Evolutionary conservation across 192 early-diverging fungal genomes (phyloP), one percentile per base, ranked within the genome.

Genomic region (Backusella morwellensis): DNA sequence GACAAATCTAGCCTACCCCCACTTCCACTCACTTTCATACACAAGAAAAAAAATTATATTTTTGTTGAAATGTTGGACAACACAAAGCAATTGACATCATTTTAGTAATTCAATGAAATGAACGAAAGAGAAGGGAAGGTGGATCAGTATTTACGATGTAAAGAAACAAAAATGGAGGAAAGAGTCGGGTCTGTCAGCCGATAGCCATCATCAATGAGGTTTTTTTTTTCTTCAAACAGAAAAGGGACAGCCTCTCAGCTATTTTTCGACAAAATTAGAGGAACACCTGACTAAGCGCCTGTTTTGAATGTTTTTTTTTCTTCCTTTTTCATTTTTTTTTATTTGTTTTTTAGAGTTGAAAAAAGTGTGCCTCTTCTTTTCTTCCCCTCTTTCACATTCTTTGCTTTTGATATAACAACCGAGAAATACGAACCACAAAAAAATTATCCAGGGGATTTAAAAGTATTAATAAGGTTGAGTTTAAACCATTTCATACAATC

Each of bases 191-290:
- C 56, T 63, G 3, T 63, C 56, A 63, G 56, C 56, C 56, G 56
- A 63, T 63, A 63, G 8, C 56, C 56, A 63, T 63, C 56, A 63
- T 63, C 56, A 63, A 63, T 63, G 23, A 63, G 56, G 47, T 8
- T 59, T 63, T 63, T 63, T 40, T 40, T 56, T 63, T 63, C 56
- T 63, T 63, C 56, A 63, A 63, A 63, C 56, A 63, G 56, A 63
- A 63, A 63, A 63, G 56, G 56, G 56, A 63, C 56, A 63, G 56
- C 54, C 54, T 63, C 56, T 63, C 56, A 63, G 56, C 56, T 63
- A 63, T 63, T 63, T 63, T 63, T 63, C 21, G 56, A 59, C 23
- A 26, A 59, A 59, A 59, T 59, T 59, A 59, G 56, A 63, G 56
- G 56, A 63, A 63, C 56, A 63, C 56, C 56, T 63, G 56, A 63